A percentile compares a stretch with the other conserved stretches of the same genome.
phyloP scores from a whole-genome alignment of 768 basidiomycete genomes.

The Pholiota molesta region DNA sequence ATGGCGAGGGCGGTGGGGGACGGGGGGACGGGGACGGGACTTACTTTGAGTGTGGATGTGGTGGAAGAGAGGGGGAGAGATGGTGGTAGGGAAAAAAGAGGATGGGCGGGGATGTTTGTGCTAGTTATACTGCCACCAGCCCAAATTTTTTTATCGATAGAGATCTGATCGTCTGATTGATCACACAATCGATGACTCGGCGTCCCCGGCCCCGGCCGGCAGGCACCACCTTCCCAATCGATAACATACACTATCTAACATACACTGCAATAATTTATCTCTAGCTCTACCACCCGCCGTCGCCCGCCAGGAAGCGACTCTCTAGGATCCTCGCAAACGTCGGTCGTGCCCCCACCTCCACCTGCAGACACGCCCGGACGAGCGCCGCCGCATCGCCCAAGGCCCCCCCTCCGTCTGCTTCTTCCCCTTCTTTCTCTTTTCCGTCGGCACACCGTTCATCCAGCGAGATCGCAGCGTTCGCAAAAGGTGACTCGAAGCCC shows the following conservation, averaged over 20 bases:
- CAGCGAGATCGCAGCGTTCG: conserved; percentile 73
- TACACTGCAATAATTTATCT: conserved; percentile 11
- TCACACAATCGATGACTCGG: conserved; percentile 45
- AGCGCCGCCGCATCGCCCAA: conserved; percentile 85
- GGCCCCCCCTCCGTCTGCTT: conserved; percentile 80
- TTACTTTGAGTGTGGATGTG: conserved; percentile 37
- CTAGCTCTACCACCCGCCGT: conserved; percentile 64
- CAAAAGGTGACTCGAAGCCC: conserved; percentile 75
- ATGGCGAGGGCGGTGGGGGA: conserved; percentile 13
- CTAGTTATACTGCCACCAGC: conserved; percentile 60
- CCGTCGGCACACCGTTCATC: conserved; percentile 82
- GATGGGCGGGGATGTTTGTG: conserved; percentile 46
- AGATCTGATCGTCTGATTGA: conserved; percentile 58
- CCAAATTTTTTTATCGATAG: conserved; percentile 66
- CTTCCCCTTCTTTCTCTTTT: conserved; percentile 73
- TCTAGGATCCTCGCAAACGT: conserved; percentile 83
- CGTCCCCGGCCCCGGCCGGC: conserved; percentile 17
- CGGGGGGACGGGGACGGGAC: conserved; percentile 26
- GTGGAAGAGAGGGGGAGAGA: conserved; percentile 37
- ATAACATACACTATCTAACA: conserved; percentile 15
- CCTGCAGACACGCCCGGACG: conserved; percentile 81
- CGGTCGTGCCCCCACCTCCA: conserved; percentile 79
- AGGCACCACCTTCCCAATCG: conserved; percentile 12
- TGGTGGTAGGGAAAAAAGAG: conserved; percentile 51
- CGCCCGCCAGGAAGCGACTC: conserved; percentile 79